Base-by-base conservation (phyloP, 176 grass and related monocot genomes). In the Tillandsia leiboldiana region DNA sequence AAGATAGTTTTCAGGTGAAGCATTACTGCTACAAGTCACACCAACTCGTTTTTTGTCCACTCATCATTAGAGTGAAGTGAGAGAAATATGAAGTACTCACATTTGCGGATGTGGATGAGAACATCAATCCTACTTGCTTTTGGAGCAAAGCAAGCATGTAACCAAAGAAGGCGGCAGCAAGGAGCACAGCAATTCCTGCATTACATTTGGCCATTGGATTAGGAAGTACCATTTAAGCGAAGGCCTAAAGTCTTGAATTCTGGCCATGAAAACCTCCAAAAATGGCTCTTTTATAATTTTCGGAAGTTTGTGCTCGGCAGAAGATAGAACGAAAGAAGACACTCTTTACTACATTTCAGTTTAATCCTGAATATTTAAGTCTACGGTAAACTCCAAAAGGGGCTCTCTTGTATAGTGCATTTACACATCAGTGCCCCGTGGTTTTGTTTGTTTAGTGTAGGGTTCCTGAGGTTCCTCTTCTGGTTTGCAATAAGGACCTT, bases 111-210 rank as follows among this genome's bases (percentile, higher is more conserved):
- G 77, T 84, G 64, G 78, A 59, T 68, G 77, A 83, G 52, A 78
- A 70, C 83, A 83, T 86, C 26, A 81, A 80, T 68, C 82, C 50
- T 53, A 83, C 80, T 15, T 75, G 53, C 17, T 78, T 73, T 52
- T 96, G 91, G 28, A 96, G 87, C 74, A 96, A 90, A 62, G 84
- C 91, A 73, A 96, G 87, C 91, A 96, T 82, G 65, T 96, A 96
- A 68, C 91, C 91, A 53, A 96, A 88, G 85, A 96, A 87, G 68
- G 75, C 78, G 10, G 91, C 84, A 85, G 82, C 84, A 68, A 88
- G 81, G 59, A 90, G 79, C 64, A 96, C 59, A 0, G 87, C 85
- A 42, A 79, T 80, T 78, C 88, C 91, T 96, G 80, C 51, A 66
- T 51, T 12, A 10, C 77, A 72, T 8, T 50, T 72, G 82, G 57